Base-by-base conservation (phyloP, 1,284 basidiomycete species). In the Earliella scabrosa region DNA sequence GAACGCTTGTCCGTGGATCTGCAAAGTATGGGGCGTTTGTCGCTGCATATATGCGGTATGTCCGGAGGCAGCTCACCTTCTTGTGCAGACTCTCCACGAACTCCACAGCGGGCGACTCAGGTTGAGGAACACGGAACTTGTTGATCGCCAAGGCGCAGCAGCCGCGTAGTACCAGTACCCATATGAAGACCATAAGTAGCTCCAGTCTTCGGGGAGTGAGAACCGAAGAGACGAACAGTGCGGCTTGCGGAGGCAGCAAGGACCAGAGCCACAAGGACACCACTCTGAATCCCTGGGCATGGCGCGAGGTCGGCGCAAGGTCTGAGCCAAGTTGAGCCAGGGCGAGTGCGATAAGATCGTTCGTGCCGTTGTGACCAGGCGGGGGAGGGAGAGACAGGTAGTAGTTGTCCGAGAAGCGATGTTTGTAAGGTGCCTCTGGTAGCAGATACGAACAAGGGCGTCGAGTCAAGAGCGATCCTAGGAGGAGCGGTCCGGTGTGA, bases 121-220 rank as follows among this genome's bases (percentile, higher is more conserved):
- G 40, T 34, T 45, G 48, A 20, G 45, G 50, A 4, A 61, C 45
- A 13, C 51, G 54, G 41, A 56, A 49, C 40, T 24, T 49, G 32
- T 38, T 23, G 13, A 45, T 24, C 13, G 54, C 18, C 2, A 24
- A 48, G n/a, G 24, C 34, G 34, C 50, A 54, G 7, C 10, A 16
- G n/a, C 34, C 23, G 43, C 52, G 51, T 16, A 61, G 29, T 4
- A 56, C n/a, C 40, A 49, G 23, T 3, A 61, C 23, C 39, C 45
- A 21, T 0, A 52, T 11, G 5, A 57, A 29, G 16, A 60, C 26
- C 3, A 47, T 18, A 1, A 47, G 4, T 2, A 50, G 13, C 7
- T 52, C 50, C 21, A 54, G 24, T 10, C 5, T 20, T 39, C 23
- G 23, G 41, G 23, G 31, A 26, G 36, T 21, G 34, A 18, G 43